phyloP scores from a whole-genome alignment of 2,329 filamentous ascomycete species.

The Fusarium graminum region DNA sequence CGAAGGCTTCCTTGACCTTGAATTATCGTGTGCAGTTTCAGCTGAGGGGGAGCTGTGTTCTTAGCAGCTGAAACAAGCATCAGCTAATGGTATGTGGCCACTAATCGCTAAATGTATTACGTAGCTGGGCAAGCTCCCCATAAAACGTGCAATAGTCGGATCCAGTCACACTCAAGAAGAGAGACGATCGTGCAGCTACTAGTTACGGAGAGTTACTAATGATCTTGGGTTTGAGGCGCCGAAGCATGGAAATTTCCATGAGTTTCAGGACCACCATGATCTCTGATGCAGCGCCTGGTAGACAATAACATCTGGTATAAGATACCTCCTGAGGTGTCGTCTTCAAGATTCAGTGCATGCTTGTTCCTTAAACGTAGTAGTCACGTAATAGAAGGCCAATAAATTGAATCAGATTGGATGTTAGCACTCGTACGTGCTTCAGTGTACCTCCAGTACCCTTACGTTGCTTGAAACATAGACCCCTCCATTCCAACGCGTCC shows the following conservation, averaged over 20 bases:
- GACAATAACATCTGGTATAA: too few relatives aligned
- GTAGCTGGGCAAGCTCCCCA: constrained; percentile 33
- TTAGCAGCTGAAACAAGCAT: constrained; percentile 37
- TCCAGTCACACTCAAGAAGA: constrained; percentile 36
- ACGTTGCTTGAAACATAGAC: constrained; percentile 19
- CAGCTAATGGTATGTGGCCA: constrained; percentile 18
- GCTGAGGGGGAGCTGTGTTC: constrained; percentile 11
- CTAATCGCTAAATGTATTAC: constrained; percentile 3
- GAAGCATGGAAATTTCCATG: too few relatives aligned
- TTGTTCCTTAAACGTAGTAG: not conserved
- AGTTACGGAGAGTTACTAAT: not conserved
- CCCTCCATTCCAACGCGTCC: constrained; percentile 27
- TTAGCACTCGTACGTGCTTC: constrained; percentile 4
- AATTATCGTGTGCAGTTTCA: not conserved
- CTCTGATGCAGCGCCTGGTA: too few relatives aligned
- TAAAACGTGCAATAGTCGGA: constrained; percentile 14
- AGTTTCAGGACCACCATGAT: too few relatives aligned
- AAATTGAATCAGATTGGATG: constrained; percentile 7
- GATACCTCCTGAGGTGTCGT: too few relatives aligned
- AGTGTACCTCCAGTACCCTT: not conserved
- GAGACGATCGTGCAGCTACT: constrained; percentile 7
- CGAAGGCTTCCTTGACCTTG: not conserved
- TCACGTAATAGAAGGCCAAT: not conserved
- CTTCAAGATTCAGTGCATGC: not conserved
- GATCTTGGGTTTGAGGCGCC: not conserved